Conservation (phyloP, 2,329 filamentous ascomycete genomes). For the Verticillium klebahnii region DNA sequence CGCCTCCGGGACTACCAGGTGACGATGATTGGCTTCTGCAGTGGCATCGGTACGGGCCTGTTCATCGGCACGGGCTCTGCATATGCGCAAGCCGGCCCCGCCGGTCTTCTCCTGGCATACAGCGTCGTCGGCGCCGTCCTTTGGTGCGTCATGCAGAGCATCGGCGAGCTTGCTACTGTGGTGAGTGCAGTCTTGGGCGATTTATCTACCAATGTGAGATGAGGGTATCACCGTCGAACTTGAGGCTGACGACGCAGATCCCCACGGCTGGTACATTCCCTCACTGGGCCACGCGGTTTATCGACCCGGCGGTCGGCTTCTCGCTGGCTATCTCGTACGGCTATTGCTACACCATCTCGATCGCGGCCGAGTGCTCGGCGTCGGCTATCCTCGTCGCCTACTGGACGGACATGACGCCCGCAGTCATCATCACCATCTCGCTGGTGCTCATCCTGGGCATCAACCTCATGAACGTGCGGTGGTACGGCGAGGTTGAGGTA, state of each 20-base stretch:
- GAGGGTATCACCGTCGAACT: not conserved
- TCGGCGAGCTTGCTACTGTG: constrained; percentile 24
- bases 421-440: constrained; percentile 55
- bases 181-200: not conserved
- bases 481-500: constrained; percentile 76
- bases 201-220: not conserved
- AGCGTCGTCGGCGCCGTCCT: constrained; percentile 48
- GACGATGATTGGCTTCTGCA: constrained; percentile 7
- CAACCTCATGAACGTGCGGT: constrained; percentile 70
- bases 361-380: constrained; percentile 41
- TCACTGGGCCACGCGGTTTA: constrained; percentile 20
- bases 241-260: constrained; percentile 2
- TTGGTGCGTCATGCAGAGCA: constrained; percentile 46
- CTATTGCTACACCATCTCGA: constrained; percentile 41
- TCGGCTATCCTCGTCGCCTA: constrained; percentile 39
- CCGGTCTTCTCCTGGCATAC: constrained; percentile 40
- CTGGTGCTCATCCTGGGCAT: constrained; percentile 44
- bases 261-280: constrained; percentile 16
- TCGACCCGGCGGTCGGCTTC: constrained; percentile 25
- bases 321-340: constrained; percentile 38
- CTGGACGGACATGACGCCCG: constrained; percentile 37
- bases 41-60: constrained; percentile 38
- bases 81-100: constrained; percentile 22
- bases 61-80: constrained; percentile 34
- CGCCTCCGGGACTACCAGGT: constrained; percentile 11